Conservation (phyloP, 2,329 filamentous ascomycete genomes). For the Trichoderma breve region DNA sequence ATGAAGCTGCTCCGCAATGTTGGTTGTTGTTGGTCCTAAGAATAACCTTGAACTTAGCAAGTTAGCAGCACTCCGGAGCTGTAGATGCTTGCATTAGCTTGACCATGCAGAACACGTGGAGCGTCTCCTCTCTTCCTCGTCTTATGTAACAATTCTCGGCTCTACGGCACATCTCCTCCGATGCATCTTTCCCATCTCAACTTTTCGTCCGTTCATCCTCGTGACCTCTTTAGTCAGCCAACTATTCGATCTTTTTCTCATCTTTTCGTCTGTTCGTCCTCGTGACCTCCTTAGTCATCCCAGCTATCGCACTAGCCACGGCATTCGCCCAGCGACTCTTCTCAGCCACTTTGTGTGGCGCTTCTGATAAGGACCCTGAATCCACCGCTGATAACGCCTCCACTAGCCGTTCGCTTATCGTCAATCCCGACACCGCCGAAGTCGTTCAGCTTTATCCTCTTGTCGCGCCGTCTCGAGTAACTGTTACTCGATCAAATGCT, state of each 20-base stretch:
- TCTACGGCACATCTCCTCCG: not conserved
- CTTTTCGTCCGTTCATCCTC: not conserved
- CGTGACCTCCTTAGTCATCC: not conserved
- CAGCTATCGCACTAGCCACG: not conserved
- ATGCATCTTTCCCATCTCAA: not conserved
- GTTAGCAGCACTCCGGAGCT: not conserved
- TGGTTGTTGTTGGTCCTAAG: not conserved
- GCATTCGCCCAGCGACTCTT: too few relatives aligned
- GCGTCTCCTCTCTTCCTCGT: not conserved
- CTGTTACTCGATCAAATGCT: slow-evolving; percentile 20
- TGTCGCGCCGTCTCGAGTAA: slow-evolving; percentile 14
- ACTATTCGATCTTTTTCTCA: not conserved
- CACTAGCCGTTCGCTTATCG: slow-evolving; percentile 17
- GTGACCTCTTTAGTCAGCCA: too few relatives aligned
- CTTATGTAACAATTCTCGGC: not conserved
- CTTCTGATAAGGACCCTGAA: not conserved
- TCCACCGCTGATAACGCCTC: slow-evolving; percentile 3
- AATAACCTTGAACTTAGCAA: not conserved
- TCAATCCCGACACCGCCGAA: slow-evolving; percentile 18
- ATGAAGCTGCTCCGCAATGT: not conserved
- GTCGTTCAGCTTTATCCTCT: not conserved
- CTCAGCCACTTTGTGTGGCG: slow-evolving; percentile 14
- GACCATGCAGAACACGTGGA: not conserved
- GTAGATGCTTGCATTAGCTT: not conserved
- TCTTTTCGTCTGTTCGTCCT: not conserved